Evolutionary conservation across 139 green algal genomes (phyloP).

Genomic region (Closterium sp.): DNA sequence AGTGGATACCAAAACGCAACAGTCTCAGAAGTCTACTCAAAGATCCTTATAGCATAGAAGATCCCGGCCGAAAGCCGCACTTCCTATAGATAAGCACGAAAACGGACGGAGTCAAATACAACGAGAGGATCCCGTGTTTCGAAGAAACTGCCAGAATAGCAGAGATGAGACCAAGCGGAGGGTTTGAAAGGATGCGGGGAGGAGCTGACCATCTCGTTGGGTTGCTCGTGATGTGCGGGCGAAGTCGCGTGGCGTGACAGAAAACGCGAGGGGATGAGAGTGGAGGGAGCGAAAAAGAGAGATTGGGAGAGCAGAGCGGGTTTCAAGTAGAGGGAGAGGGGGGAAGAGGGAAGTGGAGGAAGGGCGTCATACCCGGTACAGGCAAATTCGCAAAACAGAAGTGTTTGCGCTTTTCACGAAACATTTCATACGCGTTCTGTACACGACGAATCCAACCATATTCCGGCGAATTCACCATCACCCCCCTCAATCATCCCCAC

Average conservation of each 20-base stretch:
- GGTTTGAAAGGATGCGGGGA: not conserved
- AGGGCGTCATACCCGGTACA: not conserved
- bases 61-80: too few relatives aligned
- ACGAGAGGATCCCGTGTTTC: not conserved
- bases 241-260: not conserved
- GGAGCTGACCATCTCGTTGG: not conserved
- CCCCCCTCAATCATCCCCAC: too few relatives aligned
- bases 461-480: too few relatives aligned
- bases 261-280: not conserved
- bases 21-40: not conserved
- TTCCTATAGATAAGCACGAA: too few relatives aligned
- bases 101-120: not conserved
- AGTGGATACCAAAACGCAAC: not conserved
- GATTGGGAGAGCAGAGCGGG: not conserved
- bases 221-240: not conserved
- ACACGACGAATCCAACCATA: too few relatives aligned
- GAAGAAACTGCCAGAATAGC: not conserved
- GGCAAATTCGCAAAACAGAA: not conserved
- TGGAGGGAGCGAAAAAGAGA: not conserved
- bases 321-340: not conserved
- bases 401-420: too few relatives aligned
- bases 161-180: not conserved
- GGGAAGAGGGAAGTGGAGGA: not conserved
- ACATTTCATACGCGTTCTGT: too few relatives aligned
- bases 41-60: too few relatives aligned